Conservation (phyloP, 345 rosid species). For the Eucalyptus dawsonii region DNA sequence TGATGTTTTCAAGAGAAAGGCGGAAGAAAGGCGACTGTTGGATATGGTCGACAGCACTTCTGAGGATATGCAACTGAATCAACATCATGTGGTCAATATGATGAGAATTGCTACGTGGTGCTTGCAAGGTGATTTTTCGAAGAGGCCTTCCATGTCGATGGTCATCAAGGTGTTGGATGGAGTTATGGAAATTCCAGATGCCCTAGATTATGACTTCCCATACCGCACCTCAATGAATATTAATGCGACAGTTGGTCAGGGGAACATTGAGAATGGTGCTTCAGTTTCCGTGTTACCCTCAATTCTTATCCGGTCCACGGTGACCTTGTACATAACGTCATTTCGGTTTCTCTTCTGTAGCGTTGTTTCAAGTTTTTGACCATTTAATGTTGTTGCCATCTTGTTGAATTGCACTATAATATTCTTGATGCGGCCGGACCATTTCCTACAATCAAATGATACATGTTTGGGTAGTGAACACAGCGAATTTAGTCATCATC, state of each 20-base stretch:
- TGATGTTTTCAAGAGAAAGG: neutral
- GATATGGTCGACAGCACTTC: neutral
- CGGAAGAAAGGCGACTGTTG: neutral
- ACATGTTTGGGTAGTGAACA: neutral
- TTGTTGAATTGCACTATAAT: neutral
- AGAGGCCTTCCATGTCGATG: neutral
- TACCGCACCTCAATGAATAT: neutral
- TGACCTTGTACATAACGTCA: neutral
- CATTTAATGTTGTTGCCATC: neutral
- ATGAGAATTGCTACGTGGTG: conserved; percentile 23
- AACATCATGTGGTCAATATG: conserved; percentile 4
- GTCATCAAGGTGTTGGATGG: conserved; percentile 5
- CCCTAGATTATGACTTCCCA: neutral
- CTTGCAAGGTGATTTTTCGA: conserved; percentile 2
- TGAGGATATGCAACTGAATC: conserved; percentile 4
- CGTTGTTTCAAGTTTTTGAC: neutral
- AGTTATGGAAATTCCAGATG: neutral
- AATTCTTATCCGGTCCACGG: neutral
- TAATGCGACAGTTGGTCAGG: neutral
- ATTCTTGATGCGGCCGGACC: neutral
- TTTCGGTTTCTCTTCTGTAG: neutral
- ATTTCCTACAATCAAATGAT: neutral
- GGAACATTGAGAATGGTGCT: neutral
- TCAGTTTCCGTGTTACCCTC: neutral
- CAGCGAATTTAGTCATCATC: neutral